Evolutionary conservation across 306 rosid species (phyloP).

Genomic region (Cicer yamashitae): DNA sequence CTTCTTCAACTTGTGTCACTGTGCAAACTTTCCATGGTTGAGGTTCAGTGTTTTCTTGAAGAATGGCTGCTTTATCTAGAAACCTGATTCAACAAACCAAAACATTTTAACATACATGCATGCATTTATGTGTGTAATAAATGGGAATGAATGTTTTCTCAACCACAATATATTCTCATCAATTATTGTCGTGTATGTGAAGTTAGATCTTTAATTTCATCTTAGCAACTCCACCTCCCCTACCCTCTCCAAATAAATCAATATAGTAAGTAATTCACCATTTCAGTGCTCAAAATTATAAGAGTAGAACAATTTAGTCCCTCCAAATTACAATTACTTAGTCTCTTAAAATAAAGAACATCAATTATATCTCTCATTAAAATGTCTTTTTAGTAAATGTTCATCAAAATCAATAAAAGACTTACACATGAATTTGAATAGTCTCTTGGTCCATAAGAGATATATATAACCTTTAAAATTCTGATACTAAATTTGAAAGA

Average conservation of each 20-base stretch:
- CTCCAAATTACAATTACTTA: no score
- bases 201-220: not conserved
- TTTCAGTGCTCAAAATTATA: no score
- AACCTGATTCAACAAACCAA: conserved; percentile 56
- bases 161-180: not conserved
- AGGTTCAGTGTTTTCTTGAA: conserved; percentile 52
- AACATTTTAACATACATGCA: conserved; percentile 28
- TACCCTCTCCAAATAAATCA: not conserved
- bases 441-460: no score
- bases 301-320: no score
- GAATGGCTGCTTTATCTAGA: conserved; percentile 77
- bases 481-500: no score
- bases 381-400: no score
- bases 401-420: no score
- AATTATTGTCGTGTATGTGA: conserved; percentile 27
- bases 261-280: no score
- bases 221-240: not conserved
- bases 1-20: conserved; percentile 93
- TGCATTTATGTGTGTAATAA: not conserved
- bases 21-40: conserved; percentile 74
- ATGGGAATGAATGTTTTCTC: not conserved
- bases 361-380: no score
- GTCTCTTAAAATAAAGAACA: no score
- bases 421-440: no score
- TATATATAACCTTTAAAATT: no score